phyloP scores from a whole-genome alignment of 352 stramenopile genomes.

The Globisporangium alternatum region DNA sequence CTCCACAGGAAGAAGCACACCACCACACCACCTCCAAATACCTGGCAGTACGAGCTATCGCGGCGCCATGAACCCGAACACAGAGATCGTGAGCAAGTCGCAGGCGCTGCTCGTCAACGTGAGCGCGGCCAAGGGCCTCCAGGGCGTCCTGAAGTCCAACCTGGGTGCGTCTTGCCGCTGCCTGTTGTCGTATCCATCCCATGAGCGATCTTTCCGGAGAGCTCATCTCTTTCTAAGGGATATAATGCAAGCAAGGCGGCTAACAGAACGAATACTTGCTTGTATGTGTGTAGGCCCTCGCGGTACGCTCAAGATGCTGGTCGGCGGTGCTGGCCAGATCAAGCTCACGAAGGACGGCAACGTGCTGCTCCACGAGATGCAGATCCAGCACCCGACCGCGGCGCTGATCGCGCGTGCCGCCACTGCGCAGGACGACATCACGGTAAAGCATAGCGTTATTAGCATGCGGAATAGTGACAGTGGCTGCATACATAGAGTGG shows the following conservation, averaged over 20 bases:
- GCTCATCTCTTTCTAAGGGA: not conserved
- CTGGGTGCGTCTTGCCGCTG: conserved; percentile 49
- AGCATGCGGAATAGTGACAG: not conserved
- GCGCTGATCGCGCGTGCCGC: conserved; percentile 97
- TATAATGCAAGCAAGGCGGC: not conserved
- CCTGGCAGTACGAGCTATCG: conserved; percentile 57
- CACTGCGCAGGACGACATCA: conserved; percentile 95
- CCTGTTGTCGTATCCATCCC: not conserved
- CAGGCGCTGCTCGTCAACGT: conserved; percentile 97
- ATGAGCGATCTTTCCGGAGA: not conserved
- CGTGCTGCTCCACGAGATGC: conserved; percentile 99
- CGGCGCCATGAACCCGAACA: conserved; percentile 92
- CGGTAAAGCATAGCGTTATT: conserved; percentile 24
- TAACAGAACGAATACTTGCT: conserved; percentile 1
- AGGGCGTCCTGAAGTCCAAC: conserved; percentile 95
- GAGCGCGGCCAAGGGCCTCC: conserved; percentile 95
- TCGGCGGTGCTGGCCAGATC: conserved; percentile 98
- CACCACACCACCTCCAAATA: conserved; percentile 8
- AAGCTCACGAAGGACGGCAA: conserved; percentile 99
- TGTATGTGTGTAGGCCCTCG: conserved; percentile 79
- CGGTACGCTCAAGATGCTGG: conserved; percentile 99
- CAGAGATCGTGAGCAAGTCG: conserved; percentile 96
- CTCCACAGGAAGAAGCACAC: not conserved
- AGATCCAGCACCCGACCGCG: conserved; percentile 99
- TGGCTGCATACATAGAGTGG: not conserved